Evolutionary conservation across 352 stramenopile genomes (phyloP).

Genomic region (Globisporangium uncinulatum): DNA sequence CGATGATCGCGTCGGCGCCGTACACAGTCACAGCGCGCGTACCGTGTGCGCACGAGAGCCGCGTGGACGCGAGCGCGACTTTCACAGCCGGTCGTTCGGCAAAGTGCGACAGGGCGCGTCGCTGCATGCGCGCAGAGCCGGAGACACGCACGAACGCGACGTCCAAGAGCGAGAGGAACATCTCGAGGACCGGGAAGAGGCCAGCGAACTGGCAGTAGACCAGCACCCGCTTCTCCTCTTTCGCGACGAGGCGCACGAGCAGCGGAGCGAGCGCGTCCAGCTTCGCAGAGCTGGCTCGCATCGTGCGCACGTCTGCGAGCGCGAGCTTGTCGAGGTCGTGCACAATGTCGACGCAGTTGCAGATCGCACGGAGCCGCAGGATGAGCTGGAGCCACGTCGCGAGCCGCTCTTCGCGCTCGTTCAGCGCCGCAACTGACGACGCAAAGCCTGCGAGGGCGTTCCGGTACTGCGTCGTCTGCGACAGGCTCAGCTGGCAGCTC

Average conservation of each 20-base stretch:
- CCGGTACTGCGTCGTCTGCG: conserved; percentile 64
- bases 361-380: conserved; percentile 59
- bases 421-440: conserved; percentile 27
- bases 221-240: conserved; percentile 66
- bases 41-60: conserved; percentile 33
- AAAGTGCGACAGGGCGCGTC: conserved; percentile 67
- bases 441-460: conserved; percentile 52
- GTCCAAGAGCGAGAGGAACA: conserved; percentile 58
- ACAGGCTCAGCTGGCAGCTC: conserved; percentile 40
- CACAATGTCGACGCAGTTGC: conserved; percentile 77
- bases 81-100: conserved; percentile 47
- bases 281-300: conserved; percentile 61
- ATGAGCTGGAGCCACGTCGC: conserved; percentile 61
- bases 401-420: conserved; percentile 45
- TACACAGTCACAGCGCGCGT: conserved; percentile 55
- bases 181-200: conserved; percentile 70
- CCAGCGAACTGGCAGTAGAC: conserved; percentile 73
- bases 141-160: conserved; percentile 63
- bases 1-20: conserved; percentile 68
- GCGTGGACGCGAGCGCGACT: conserved; percentile 68
- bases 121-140: conserved; percentile 43
- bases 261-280: conserved; percentile 47
- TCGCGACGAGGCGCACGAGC: conserved; percentile 40
- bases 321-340: conserved; percentile 73
- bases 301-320: conserved; percentile 53